Evolutionary conservation across 75 land plant species (phyloP).

Genomic region (Larix kaempferi): DNA sequence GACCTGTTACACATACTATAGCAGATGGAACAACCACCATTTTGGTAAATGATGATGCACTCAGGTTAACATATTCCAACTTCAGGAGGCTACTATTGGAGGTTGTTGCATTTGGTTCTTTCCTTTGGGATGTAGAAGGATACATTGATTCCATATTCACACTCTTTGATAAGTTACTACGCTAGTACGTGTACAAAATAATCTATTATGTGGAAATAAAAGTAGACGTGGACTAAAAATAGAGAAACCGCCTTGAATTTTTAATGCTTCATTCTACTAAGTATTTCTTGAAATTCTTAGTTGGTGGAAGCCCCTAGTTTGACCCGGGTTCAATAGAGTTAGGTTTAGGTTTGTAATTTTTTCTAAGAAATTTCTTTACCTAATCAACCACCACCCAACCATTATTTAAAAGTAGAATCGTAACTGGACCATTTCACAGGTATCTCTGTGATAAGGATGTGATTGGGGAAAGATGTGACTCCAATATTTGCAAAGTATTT

Average conservation of each 20-base stretch:
- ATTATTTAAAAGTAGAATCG: conserved; percentile 1
- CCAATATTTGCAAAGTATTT: conserved; percentile 4
- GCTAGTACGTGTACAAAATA: no score
- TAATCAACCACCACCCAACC: no score
- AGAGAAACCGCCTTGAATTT: no score
- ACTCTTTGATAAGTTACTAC: conserved; percentile 41
- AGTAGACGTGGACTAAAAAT: no score
- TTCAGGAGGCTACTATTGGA: conserved; percentile 61
- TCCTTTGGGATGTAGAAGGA: conserved; percentile 66
- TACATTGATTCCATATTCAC: conserved; percentile 44
- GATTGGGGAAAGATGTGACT: background rate
- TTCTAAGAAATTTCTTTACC: no score
- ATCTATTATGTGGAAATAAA: no score
- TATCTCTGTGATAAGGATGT: background rate
- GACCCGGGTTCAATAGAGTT: no score
- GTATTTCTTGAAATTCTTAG: no score
- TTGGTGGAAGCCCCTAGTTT: no score
- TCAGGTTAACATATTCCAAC: conserved; percentile 42
- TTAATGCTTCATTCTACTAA: no score
- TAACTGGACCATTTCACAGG: background rate
- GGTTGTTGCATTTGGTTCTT: conserved; percentile 70
- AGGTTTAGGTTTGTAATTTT: no score
- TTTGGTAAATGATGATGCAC: conserved; percentile 21
- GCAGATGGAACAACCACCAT: conserved; percentile 17
- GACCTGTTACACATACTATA: conserved; percentile 13